These are phyloP conservation scores for Dorcoceras hygrometricum DNA, from an alignment of 257 asterid genomes.

Conservation along the genomic window DNA sequence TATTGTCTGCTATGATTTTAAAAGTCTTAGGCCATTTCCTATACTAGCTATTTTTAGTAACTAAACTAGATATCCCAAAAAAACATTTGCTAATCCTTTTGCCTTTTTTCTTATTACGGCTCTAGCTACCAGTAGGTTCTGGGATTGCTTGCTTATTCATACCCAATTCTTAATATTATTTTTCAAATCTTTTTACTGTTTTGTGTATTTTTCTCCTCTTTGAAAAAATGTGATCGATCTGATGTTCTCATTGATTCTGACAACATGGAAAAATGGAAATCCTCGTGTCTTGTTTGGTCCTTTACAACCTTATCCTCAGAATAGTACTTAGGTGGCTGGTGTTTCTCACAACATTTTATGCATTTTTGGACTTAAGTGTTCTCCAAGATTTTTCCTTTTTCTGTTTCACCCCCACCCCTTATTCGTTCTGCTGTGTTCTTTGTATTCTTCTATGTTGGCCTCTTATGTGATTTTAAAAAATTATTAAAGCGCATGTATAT, in stretches of 20 bases:
- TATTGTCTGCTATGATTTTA: conserved; percentile 31
- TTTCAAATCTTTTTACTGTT: neutral
- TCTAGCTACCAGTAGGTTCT: conserved; percentile 12
- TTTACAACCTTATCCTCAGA: conserved; percentile 47
- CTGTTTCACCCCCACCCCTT: conserved; percentile 32
- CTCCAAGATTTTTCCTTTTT: conserved; percentile 35
- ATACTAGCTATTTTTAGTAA: conserved; percentile 15
- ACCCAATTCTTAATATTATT: neutral
- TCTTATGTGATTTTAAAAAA: conserved; percentile 41
- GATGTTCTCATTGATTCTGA: conserved; percentile 20
- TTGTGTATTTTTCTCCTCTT: conserved; percentile 1
- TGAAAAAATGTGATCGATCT: neutral
- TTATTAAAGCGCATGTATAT: conserved; percentile 2
- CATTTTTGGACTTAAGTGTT: conserved; percentile 34
- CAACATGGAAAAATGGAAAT: conserved; percentile 25
- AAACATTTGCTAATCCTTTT: conserved; percentile 1
- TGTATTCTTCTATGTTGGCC: conserved; percentile 47
- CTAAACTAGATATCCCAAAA: conserved; percentile 25
- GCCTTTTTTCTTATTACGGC: conserved; percentile 6
- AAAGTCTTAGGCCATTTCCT: conserved; percentile 35
- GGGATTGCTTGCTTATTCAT: neutral
- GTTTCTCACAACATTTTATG: conserved; percentile 30
- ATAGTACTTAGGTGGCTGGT: conserved; percentile 33
- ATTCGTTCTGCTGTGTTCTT: conserved; percentile 33
- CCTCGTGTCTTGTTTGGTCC: conserved; percentile 31